Evolutionary conservation across 1,284 basidiomycete species (phyloP), one percentile per base, ranked within the genome.

Genomic region (Inonotus hispidus): DNA sequence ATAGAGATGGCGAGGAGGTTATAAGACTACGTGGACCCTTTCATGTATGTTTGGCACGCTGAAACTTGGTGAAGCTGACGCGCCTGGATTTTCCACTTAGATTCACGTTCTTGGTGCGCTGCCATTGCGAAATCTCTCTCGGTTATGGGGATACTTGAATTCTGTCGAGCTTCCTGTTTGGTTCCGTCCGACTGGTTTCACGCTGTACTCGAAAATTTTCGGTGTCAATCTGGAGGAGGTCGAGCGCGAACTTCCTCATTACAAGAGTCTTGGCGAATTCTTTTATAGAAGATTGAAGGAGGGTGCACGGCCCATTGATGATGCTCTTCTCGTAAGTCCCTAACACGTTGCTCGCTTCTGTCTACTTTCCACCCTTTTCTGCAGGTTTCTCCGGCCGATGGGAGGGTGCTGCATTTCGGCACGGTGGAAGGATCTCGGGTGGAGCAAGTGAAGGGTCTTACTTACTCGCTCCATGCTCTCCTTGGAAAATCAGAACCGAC

Each of bases 371-470:
- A 49, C 53, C 32, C 27, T n/a, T 50, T 23, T 32, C 49, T 54
- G 47, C 65, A 90, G 87, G 89, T 95, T 63, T 94, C 92, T 62
- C 96, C 97, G 0, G 94, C 96, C 0, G 96, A 99, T 68, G 97
- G 96, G 10, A 89, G 81, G 1, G 84, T 99, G 2, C 79, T 99
- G 39, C 96, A 99, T 72, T 95, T 95, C 68, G 97, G 96, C 27
- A 85, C 86, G 1, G 92, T 99, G 66, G 76, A 82, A 58, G 86
- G 88, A 64, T 83, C 88, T 47, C 85, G 86, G 32, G 93, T 99
- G 47, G 95, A 98, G 72, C 95, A 98, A 75, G 94, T 99, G 70
- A 99, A 99, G 74, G 96, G 96, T 16, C 88, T 97, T 66, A 98
- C 94, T 0, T 98, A 98, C 71, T 97, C 94, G 6, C 82, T 99